Percentiles rank a stretch among this genome's conserved stretches.
Conservation (phyloP, 2,329 filamentous ascomycete species). For the Zymoseptoria tritici region DNA sequence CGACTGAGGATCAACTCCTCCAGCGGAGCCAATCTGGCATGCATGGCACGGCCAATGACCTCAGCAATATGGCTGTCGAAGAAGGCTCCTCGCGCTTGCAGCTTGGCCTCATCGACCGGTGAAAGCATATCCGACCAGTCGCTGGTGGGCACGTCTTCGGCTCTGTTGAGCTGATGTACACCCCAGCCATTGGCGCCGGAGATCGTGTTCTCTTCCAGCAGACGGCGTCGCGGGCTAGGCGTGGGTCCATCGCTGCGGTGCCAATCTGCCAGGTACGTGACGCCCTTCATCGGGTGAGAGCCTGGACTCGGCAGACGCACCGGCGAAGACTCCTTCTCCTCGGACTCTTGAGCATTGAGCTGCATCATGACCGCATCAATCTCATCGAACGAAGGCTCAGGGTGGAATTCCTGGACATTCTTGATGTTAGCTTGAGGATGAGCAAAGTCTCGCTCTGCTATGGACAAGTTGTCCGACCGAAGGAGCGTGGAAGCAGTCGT, state of each 20-base stretch:
- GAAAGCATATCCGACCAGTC: slow-evolving; percentile 89
- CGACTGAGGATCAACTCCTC: slow-evolving; percentile 73
- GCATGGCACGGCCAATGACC: slow-evolving; percentile 69
- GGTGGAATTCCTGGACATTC: slow-evolving; percentile 14
- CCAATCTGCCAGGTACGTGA: slow-evolving; percentile 28
- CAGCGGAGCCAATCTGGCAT: slow-evolving; percentile 69
- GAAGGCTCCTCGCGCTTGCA: slow-evolving; percentile 74
- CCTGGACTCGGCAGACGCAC: slow-evolving; percentile 20
- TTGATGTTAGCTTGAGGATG: slow-evolving; percentile 8
- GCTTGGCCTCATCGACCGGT: slow-evolving; percentile 73
- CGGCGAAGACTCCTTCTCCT: slow-evolving; percentile 25
- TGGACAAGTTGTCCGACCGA: slow-evolving; percentile 3
- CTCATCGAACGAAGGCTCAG: slow-evolving; percentile 60
- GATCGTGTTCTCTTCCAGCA: slow-evolving; percentile 1
- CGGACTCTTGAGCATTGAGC: slow-evolving; percentile 64
- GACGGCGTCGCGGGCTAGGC: slow-evolving; percentile 49
- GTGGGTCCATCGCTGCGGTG: slow-evolving; percentile 63
- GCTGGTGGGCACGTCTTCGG: slow-evolving; percentile 61
- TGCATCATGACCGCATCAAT: slow-evolving; percentile 91
- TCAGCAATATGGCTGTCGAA: slow-evolving; percentile 88
- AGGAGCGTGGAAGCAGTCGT: slow-evolving; percentile 13
- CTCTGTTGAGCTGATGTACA: slow-evolving; percentile 57
- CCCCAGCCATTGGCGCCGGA: slow-evolving; percentile 38
- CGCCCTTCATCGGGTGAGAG: slow-evolving; percentile 23
- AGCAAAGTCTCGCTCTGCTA: slow-evolving; percentile 1